Evolutionary conservation across 805 yeast genomes (phyloP), one percentile per base, ranked within the genome.

Genomic region (Teunomyces tritomae): DNA sequence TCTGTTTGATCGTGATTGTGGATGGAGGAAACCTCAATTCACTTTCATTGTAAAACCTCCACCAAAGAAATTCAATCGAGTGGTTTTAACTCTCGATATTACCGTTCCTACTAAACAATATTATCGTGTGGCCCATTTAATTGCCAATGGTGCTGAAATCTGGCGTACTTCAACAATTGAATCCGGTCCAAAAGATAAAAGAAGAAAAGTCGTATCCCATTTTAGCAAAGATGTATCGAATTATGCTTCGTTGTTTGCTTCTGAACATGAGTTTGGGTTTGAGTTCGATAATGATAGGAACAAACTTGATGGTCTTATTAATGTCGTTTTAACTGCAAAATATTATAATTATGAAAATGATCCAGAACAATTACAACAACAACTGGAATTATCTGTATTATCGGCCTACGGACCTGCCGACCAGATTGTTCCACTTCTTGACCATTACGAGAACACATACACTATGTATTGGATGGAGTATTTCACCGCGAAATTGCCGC

Each of bases 81-180:
- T 83, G 10, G 74, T 82, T 0, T 62, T 83, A 41, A 73, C 78
- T 3, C 63, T 84, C 44, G 72, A 78, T 45, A 80, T 83, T 6
- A 61, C 75, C 10, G 81, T 79, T 5, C 68, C 65, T 34, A 87
- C 87, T 6, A 75, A 79, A 10, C 89, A 84, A 58, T 83, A 79
- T 54, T 89, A 84, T 57, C 67, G 89, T 49, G 65, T 84, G 53
- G 82, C 83, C 14, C 85, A 84, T 61, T 70, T 87, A 39, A 83
- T 77, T 55, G 63, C 86, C 28, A 74, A 75, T 48, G 87, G 83
- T 28, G 71, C 76, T 11, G 87, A 87, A 52, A 68, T 89, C 34
- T 89, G 96, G 96, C 78, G 96, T n/a, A 83, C 89, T 0, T 84
- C 92, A 2, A 89, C 96, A 2, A 82, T 48, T 65, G 83, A 56